These are phyloP conservation scores for Symbiotaphrina buchneri DNA, from an alignment of 495 filamentous ascomycete species.

Conservation along the genomic window DNA sequence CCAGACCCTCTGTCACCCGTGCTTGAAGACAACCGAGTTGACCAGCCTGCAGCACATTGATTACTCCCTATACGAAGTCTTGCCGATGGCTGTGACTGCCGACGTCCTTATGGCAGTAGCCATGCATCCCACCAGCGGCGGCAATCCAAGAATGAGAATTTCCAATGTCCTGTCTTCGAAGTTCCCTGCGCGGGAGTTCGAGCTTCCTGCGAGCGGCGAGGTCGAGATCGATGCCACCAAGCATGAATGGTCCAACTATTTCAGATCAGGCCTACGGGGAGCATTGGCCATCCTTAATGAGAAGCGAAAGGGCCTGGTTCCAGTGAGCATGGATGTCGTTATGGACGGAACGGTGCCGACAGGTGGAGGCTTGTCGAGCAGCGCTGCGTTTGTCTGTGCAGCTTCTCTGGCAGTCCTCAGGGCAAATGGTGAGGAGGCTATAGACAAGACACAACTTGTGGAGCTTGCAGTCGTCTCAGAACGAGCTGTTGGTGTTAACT, in stretches of 20 bases:
- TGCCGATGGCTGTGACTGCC: slow-evolving; percentile 84
- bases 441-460: slow-evolving; percentile 75
- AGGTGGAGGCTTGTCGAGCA: slow-evolving; percentile 80
- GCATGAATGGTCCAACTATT: slow-evolving; percentile 96
- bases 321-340: slow-evolving; percentile 66
- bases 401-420: slow-evolving; percentile 74
- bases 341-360: slow-evolving; percentile 82
- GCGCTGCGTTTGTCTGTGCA: slow-evolving; percentile 82
- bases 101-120: slow-evolving; percentile 80
- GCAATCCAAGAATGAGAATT: slow-evolving; percentile 29
- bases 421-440: slow-evolving; percentile 55
- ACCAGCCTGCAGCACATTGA: slow-evolving; percentile 48
- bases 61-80: slow-evolving; percentile 87
- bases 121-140: slow-evolving; percentile 16
- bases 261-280: slow-evolving; percentile 73
- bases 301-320: slow-evolving; percentile 31
- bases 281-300: slow-evolving; percentile 59
- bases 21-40: neutral
- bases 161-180: slow-evolving; percentile 57
- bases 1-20: neutral
- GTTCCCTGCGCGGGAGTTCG: slow-evolving; percentile 58
- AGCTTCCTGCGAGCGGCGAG: slow-evolving; percentile 36
- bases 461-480: slow-evolving; percentile 89
- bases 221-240: slow-evolving; percentile 64
- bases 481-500: slow-evolving; percentile 86